These are phyloP conservation scores for Euryodendron excelsum DNA, from an alignment of 148 eudicot species.

Conservation along the genomic window DNA sequence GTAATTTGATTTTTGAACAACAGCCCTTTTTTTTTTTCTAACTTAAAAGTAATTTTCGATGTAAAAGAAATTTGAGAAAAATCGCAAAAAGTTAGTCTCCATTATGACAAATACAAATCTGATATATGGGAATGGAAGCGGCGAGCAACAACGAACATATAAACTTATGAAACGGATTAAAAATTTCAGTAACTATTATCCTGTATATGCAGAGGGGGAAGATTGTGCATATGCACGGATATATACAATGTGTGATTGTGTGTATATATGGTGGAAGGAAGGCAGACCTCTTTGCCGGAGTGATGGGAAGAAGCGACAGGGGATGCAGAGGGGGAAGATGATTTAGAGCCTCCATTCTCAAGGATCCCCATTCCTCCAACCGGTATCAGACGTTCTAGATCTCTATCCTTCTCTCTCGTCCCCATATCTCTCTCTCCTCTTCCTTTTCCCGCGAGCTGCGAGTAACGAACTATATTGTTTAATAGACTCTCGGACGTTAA, in stretches of 20 bases:
- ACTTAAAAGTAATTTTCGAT: too few species aligned
- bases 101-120: neutral
- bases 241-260: too few species aligned
- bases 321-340: constrained; percentile 35
- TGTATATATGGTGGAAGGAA: neutral
- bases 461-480: neutral
- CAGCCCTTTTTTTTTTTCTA: too few species aligned
- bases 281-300: constrained; percentile 51
- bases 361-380: constrained; percentile 24
- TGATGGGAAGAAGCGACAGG: constrained; percentile 25
- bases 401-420: constrained; percentile 43
- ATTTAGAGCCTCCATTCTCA: constrained; percentile 30
- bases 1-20: too few species aligned
- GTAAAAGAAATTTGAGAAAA: too few species aligned
- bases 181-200: too few species aligned
- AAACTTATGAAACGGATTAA: neutral
- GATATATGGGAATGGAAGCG: too few species aligned
- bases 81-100: neutral
- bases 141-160: too few species aligned
- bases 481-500: neutral
- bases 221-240: too few species aligned
- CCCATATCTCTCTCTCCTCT: constrained; percentile 27
- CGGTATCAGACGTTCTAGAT: constrained; percentile 55
- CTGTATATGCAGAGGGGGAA: too few species aligned
- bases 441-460: neutral